These are phyloP conservation scores for Pythium sukuiense DNA, from an alignment of 352 stramenopile species.

Conservation along the genomic window DNA sequence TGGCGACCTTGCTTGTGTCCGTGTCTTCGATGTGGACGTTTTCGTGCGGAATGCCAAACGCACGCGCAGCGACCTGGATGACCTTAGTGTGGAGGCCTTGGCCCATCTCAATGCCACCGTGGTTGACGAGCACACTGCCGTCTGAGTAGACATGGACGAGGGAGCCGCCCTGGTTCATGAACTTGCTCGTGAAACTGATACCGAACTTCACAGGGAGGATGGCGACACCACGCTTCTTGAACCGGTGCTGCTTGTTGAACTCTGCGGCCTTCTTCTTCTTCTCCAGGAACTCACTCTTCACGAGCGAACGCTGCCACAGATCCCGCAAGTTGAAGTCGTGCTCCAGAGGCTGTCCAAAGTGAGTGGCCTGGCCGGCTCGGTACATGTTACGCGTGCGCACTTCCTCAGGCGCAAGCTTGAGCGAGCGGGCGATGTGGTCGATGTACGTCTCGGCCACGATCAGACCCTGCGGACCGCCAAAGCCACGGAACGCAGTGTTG, in stretches of 20 bases:
- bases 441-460: constrained; percentile 93
- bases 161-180: constrained; percentile 96
- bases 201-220: constrained; percentile 93
- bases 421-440: constrained; percentile 91
- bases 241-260: constrained; percentile 92
- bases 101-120: constrained; percentile 98
- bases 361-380: constrained; percentile 81
- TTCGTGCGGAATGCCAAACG: constrained; percentile 91
- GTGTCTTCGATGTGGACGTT: constrained; percentile 95
- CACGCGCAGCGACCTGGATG: constrained; percentile 86
- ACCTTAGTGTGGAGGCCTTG: constrained; percentile 97
- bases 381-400: constrained; percentile 94
- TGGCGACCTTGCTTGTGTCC: constrained; percentile 94
- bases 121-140: constrained; percentile 93
- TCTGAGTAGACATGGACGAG: constrained; percentile 96
- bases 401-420: constrained; percentile 67
- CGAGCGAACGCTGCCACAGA: constrained; percentile 79
- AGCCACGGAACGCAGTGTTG: constrained; percentile 96
- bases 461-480: constrained; percentile 93
- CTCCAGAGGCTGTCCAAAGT: constrained; percentile 92
- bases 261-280: constrained; percentile 65
- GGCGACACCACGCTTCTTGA: constrained; percentile 89
- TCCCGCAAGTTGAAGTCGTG: constrained; percentile 91
- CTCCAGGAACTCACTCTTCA: constrained; percentile 65
- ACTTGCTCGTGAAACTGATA: constrained; percentile 96